phyloP scores from a whole-genome alignment of 164 flowering plant species.

The Annona cherimola region DNA sequence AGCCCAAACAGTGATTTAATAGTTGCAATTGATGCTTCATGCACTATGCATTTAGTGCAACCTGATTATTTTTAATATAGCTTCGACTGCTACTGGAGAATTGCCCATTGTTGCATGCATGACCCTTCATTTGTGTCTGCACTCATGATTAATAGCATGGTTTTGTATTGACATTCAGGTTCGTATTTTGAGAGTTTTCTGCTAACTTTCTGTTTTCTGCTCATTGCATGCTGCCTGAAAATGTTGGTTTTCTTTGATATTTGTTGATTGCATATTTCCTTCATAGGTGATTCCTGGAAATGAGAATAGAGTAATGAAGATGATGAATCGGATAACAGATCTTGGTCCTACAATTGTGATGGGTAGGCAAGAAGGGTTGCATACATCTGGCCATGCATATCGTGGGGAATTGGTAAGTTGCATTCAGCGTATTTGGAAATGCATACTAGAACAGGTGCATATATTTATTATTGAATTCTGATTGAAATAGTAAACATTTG shows the following conservation, averaged over 20 bases:
- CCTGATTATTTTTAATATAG: background rate
- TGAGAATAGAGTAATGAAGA: constrained; percentile 93
- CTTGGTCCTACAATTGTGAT: constrained; percentile 86
- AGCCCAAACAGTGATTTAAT: no score
- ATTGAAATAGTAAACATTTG: no score
- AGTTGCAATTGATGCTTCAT: background rate
- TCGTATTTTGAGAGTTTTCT: background rate
- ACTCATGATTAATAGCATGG: background rate
- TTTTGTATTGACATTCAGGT: background rate
- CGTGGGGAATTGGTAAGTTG: constrained; percentile 84
- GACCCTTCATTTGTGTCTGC: background rate
- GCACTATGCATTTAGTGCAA: background rate
- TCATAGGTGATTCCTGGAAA: constrained; percentile 94
- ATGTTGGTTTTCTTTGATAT: background rate
- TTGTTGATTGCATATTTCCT: background rate
- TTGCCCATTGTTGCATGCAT: background rate
- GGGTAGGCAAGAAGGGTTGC: constrained; percentile 84
- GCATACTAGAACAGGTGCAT: no score
- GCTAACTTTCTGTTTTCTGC: background rate
- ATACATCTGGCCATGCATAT: constrained; percentile 96
- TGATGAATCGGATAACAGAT: constrained; percentile 91
- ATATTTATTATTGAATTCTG: no score
- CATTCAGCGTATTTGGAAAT: no score
- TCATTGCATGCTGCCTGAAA: background rate
- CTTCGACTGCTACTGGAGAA: background rate